Evolutionary conservation across 108 stramenopile species (phyloP), one percentile per base, ranked within the genome.

Genomic region (Cyclotella atomus): DNA sequence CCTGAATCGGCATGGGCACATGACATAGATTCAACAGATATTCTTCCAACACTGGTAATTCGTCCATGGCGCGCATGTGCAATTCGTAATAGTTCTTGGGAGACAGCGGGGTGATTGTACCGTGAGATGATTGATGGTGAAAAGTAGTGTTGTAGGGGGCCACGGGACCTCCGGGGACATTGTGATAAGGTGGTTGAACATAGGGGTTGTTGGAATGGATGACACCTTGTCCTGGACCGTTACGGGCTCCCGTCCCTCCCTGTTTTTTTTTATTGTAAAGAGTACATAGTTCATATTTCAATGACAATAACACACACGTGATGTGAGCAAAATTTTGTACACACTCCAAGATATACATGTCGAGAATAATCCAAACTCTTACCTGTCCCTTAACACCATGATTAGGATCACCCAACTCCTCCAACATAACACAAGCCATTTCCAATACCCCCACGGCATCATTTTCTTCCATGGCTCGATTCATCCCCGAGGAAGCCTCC

Each of bases 61-160:
- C 95, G 56, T 98, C 98, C 80, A 98, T 76, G 25, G 95, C 93
- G 29, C 94, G 79, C 90, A 99, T 93, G 86, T 99, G 98, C 19
- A 99, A 82, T 83, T 99, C 98, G 81, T 98, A 99, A 82, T 99
- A 99, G 79, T 96, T 93, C 72, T 95, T 94, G 59, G 99, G 99
- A 12, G 91, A 85, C 25, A 99, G 81, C 50, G 76, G 56, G 2
- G 87, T 69, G 10, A 95, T 91, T 20, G 74, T 57, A 14, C 71
- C 59, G 49, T 73, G 77, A n/a, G 64, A 60, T 8, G 74, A 61
- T 8, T 67, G 32, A 50, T 59, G 68, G 46, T 70, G 85, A 64
- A 76, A 83, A 27, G 43, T 50, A 25, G 69, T 55, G 32, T 59
- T 59, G 57, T 75, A 71, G 7, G 78, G 78, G 28, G 78, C 70